Base-by-base conservation (phyloP, 352 stramenopile genomes). In the Phytophthora palmivora region DNA sequence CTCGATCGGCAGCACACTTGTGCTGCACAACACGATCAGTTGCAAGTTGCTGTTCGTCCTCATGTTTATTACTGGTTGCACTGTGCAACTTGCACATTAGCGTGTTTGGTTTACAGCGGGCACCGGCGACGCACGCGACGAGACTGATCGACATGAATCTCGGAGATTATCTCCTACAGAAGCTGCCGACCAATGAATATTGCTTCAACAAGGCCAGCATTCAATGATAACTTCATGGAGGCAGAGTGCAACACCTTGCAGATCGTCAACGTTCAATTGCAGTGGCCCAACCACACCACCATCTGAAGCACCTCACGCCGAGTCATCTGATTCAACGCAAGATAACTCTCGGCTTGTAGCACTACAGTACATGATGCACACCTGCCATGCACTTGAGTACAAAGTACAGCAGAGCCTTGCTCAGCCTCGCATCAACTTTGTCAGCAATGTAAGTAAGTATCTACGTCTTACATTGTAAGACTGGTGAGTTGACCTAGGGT, bases 41-140 rank as follows among this genome's bases (percentile, higher is more conserved):
- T 37, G 32, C 53, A 62, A 44, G 12, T 54, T 58, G 30, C 44
- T 18, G 44, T 64, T 64, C 37, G 56, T 58, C 46, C 51, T 30
- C 36, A 45, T 15, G 32, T 42, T 34, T 55, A 36, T 39, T n/a
- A 22, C 28, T 55, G 33, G 43, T 52, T 38, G 30, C n/a, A n/a
- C n/a, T n/a, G n/a, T n/a, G n/a, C n/a, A n/a, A n/a, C n/a, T n/a
- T n/a, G n/a, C 11, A 34, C 30, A 45, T 63, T 57, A 22, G 28
- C 56, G 56, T 52, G 54, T 55, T 62, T 54, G n/a, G 26, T 42
- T 36, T 48, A 50, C 43, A 12, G 11, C 30, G 30, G 7, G 2
- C 30, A 12, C 10, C 30, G 30, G 11, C 30, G 30, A 34, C 30
- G 30, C 30, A 34, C 30, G 30, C 30, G 30, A 34, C 30, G 30